Evolutionary conservation across 2,329 filamentous ascomycete species (phyloP).

Genomic region (Botrytis sinoallii): DNA sequence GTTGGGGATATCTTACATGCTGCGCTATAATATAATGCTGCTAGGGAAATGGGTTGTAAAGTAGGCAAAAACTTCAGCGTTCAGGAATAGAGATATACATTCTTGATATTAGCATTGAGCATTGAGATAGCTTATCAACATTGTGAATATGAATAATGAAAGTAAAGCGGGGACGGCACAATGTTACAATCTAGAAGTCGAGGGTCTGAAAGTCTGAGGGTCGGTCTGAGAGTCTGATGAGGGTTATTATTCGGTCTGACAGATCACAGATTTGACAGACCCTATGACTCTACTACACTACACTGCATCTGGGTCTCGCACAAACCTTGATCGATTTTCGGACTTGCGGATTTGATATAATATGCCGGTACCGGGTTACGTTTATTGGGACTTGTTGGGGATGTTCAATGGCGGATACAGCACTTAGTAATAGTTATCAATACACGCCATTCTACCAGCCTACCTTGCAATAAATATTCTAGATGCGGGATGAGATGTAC

Average conservation of each 20-base stretch:
- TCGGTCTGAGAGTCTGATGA: too few species aligned
- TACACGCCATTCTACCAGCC: neutral
- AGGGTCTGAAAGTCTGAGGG: neutral
- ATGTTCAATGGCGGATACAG: neutral
- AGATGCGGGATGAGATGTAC: neutral
- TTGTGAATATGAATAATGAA: neutral
- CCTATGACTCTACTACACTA: too few species aligned
- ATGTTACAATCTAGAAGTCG: neutral
- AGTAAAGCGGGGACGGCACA: neutral
- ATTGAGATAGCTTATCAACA: neutral
- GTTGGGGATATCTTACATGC: slow-evolving; percentile 25
- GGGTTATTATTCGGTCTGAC: neutral
- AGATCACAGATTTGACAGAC: neutral
- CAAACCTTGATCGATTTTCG: neutral
- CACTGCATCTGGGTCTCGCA: neutral
- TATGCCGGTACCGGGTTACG: neutral
- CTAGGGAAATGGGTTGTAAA: slow-evolving; percentile 28
- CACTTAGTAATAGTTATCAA: neutral
- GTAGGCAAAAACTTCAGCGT: slow-evolving; percentile 26
- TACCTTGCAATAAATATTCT: neutral
- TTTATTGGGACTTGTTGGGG: neutral
- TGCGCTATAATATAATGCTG: slow-evolving; percentile 15
- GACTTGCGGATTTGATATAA: neutral
- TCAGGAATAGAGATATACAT: slow-evolving; percentile 30
- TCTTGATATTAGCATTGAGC: slow-evolving; percentile 5